phyloP scores from a whole-genome alignment of 1,284 basidiomycete species.

The Pseudozyma thailandica region DNA sequence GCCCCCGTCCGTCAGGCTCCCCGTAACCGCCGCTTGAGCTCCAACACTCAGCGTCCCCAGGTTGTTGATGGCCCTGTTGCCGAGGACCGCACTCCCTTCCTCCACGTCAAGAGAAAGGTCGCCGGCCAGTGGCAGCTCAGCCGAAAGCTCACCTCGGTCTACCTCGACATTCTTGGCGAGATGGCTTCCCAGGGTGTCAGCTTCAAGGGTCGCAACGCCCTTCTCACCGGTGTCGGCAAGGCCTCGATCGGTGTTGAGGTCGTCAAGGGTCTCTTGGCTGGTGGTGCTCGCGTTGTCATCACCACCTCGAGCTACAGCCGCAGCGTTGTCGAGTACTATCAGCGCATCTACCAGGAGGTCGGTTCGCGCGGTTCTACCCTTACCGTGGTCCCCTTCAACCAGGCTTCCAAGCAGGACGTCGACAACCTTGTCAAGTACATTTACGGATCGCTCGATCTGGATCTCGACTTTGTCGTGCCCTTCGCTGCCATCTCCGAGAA shows the following conservation, averaged over 20 bases:
- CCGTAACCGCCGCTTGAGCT: constrained; percentile 70
- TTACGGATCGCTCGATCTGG: constrained; percentile 90
- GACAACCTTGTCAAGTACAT: constrained; percentile 95
- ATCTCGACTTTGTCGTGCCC: constrained; percentile 96
- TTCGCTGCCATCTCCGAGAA: constrained; percentile 99
- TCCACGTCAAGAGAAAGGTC: constrained; percentile 97
- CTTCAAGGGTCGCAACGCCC: constrained; percentile 97
- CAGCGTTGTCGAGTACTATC: constrained; percentile 95
- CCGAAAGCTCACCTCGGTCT: constrained; percentile 82
- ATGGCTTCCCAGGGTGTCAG: constrained; percentile 97
- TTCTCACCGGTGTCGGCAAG: constrained; percentile 96
- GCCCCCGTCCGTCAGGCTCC: constrained; percentile 71
- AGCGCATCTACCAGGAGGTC: constrained; percentile 94
- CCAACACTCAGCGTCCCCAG: constrained; percentile 49
- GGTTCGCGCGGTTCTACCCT: constrained; percentile 94
- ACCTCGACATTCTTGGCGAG: constrained; percentile 95
- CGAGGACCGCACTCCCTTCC: constrained; percentile 85
- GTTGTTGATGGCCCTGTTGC: constrained; percentile 50
- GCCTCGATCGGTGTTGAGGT: constrained; percentile 98
- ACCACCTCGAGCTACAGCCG: constrained; percentile 76
- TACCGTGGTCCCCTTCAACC: constrained; percentile 98
- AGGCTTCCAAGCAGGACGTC: constrained; percentile 96
- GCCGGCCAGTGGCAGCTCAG: constrained; percentile 95
- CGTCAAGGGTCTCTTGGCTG: constrained; percentile 92
- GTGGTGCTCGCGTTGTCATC: constrained; percentile 94